Percentiles rank a stretch among this genome's conserved stretches.
Conservation (phyloP, 2,329 filamentous ascomycete species). For the Thielaviopsis populi region DNA sequence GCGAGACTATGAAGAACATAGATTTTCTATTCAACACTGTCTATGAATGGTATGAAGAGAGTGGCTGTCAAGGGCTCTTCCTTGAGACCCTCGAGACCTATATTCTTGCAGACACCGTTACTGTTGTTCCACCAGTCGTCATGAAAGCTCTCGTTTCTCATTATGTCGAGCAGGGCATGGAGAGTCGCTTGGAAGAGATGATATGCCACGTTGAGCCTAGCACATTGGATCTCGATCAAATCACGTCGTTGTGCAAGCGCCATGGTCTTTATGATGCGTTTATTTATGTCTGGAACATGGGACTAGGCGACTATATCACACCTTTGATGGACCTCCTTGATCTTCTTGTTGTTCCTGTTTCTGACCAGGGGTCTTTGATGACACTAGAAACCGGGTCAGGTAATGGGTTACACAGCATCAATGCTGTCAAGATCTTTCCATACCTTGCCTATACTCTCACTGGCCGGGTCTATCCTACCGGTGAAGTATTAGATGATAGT, state of each 20-base stretch:
- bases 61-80: constrained; percentile 45
- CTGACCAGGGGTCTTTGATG: constrained; percentile 33
- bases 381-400: constrained; percentile 26
- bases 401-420: constrained; percentile 47
- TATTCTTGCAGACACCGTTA: constrained; percentile 64
- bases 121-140: constrained; percentile 60
- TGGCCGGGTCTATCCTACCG: constrained; percentile 80
- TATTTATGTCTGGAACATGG: constrained; percentile 93
- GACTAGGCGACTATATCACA: constrained; percentile 75
- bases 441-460: constrained; percentile 89
- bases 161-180: constrained; percentile 61
- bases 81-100: constrained; percentile 79
- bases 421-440: constrained; percentile 82
- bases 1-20: constrained; percentile 57
- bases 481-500: constrained; percentile 55
- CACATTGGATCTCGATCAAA: constrained; percentile 86
- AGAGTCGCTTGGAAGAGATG: constrained; percentile 75
- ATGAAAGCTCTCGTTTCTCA: constrained; percentile 76
- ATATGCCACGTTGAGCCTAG: constrained; percentile 83
- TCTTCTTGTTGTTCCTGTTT: constrained; percentile 46
- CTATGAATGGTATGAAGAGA: constrained; percentile 72
- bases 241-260: constrained; percentile 79
- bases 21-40: constrained; percentile 86
- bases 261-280: constrained; percentile 87
- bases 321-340: constrained; percentile 71